These are phyloP conservation scores for Porodaedalea pini DNA, from an alignment of 1,284 basidiomycete genomes.

Conservation along the genomic window DNA sequence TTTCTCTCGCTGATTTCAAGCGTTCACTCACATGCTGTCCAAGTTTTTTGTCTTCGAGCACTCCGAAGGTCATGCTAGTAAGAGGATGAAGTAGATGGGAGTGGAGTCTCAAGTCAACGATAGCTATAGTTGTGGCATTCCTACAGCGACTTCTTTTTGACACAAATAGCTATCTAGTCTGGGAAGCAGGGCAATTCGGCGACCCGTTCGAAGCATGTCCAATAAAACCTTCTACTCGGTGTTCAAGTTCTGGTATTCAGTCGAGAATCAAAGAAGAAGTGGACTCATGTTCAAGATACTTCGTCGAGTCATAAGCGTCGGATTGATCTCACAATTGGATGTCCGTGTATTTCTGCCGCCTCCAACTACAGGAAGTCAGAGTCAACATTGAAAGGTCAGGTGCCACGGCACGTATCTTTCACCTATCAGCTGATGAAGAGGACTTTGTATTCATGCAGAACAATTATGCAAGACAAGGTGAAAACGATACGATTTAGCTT, in stretches of 20 bases:
- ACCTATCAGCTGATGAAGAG: conserved; percentile 1
- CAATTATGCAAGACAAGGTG: background rate
- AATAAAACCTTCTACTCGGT: too few relatives aligned
- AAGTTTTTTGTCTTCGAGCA: conserved; percentile 13
- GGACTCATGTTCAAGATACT: too few relatives aligned
- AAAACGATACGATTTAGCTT: background rate
- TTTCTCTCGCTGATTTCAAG: background rate
- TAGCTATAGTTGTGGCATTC: too few relatives aligned
- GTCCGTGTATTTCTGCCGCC: background rate
- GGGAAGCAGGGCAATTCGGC: too few relatives aligned
- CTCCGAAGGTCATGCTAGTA: conserved; percentile 12
- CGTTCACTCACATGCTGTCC: conserved; percentile 10
- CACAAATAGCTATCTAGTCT: too few relatives aligned
- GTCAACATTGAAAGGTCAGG: background rate
- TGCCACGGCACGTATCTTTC: background rate
- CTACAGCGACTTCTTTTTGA: too few relatives aligned
- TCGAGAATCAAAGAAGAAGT: too few relatives aligned
- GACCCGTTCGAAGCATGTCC: background rate
- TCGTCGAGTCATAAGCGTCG: too few relatives aligned
- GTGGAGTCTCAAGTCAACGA: too few relatives aligned
- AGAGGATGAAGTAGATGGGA: background rate
- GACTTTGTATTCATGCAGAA: conserved; percentile 3
- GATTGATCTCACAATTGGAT: too few relatives aligned
- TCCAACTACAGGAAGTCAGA: background rate
- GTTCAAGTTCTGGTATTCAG: too few relatives aligned